Base-by-base conservation (phyloP, 2,329 filamentous ascomycete genomes). In the Canariomyces notabilis region DNA sequence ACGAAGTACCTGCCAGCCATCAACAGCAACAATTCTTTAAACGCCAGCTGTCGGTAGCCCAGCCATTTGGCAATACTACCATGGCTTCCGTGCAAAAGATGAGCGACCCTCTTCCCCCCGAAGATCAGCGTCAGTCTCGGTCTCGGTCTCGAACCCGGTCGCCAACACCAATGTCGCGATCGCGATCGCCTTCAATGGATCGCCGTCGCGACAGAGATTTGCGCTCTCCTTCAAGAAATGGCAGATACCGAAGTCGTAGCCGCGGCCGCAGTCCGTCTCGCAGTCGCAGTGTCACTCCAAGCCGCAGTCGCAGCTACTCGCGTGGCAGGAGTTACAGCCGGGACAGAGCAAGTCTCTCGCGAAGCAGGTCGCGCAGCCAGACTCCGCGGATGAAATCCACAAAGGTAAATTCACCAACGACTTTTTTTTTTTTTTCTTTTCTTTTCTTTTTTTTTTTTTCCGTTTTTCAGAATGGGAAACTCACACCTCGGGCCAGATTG, bases 401-500 rank as follows among this genome's bases (percentile, higher is more conserved):
- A 42, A 80, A 80, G 70, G 77, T 75, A 53, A 43, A 64, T 55
- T 29, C 12, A 14, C 14, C 29, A 20, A 5, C 12, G n/a, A 12
- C 16, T 19, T 14, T 31, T 21, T 23, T 8, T 22, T 8, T 38
- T n/a, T n/a, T n/a, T n/a, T n/a, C n/a, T n/a, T n/a, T n/a, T n/a
- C n/a, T n/a, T n/a, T n/a, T n/a, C n/a, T n/a, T n/a, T n/a, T n/a
- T n/a, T n/a, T n/a, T n/a, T n/a, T n/a, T n/a, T n/a, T n/a, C n/a
- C n/a, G n/a, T n/a, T n/a, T n/a, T n/a, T n/a, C n/a, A 14, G 11
- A 38, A 26, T 38, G 7, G 12, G 45, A 46, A 21, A 52, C 40
- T 32, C 36, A 23, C 21, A 15, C 26, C 26, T 29, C 26, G 8
- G 2, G 40, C 2, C 59, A 96, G 87, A 90, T 98, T 63, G 89